Base-by-base conservation (phyloP, 192 early-diverging fungal genomes). In the Backusella sp. region DNA sequence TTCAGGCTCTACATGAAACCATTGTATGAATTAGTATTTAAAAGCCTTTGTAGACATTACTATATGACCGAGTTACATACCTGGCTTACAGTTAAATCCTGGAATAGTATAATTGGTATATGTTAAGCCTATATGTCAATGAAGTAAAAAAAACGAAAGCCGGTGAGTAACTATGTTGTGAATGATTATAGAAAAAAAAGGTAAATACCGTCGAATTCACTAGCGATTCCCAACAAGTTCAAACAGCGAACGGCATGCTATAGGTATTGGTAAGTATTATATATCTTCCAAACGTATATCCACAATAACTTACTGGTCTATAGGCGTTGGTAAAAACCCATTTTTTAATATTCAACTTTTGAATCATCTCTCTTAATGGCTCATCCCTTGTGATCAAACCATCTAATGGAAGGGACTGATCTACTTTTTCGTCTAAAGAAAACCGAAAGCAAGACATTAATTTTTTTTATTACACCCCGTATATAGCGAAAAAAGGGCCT, bases 321-420 rank as follows among this genome's bases (percentile, higher is more conserved):
- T 89, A 91, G 8, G 94, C 94, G 73, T 95, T 95, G 59, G 94
- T 95, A 70, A 93, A 92, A 19, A 92, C 88, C 92, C 93, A 93
- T 59, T 91, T 90, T 19, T 86, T 90, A 3, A 88, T 80, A 5
- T 82, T 83, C 15, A 90, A 68, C 0, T 73, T 68, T 56, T 77
- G 66, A 37, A 95, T 82, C 87, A 94, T 93, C 6, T 79, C 67
- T 23, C 91, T 87, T 37, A 95, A 79, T 41, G 84, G 80, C 1
- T 82, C 80, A 74, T 95, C 90, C 32, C 81, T 80, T 28, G 85
- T 84, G 17, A 95, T 82, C 5, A 92, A 70, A 0, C 85, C 76
- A 73, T 94, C 90, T 4, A 94, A 77, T 2, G 92, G 92, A 7
- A 95, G 77, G 34, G 84, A 79, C 30, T 85, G 87, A 73, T 95